Conservation (phyloP, 139 green algal species). For the Yamagishiella unicocca region DNA sequence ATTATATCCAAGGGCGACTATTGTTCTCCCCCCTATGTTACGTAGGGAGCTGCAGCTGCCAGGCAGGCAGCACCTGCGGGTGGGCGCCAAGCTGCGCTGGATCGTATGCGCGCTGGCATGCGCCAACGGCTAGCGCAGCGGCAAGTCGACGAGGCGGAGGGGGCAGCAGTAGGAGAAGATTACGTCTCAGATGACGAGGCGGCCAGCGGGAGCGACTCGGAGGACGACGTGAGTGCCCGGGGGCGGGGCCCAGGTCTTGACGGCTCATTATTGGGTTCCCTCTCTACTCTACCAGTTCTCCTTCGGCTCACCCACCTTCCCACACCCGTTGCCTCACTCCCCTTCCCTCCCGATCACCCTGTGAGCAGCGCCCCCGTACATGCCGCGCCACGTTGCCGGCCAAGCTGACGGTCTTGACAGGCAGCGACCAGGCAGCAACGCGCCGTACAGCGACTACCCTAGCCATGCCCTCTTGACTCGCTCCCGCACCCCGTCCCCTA, state of each 20-base stretch:
- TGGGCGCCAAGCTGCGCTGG: conserved; percentile 5
- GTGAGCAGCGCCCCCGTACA: no score
- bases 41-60: not conserved
- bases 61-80: conserved; percentile 1
- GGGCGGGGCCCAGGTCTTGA: not conserved
- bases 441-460: no score
- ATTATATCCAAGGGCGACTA: not conserved
- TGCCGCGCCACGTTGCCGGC: no score
- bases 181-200: not conserved
- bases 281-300: not conserved
- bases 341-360: no score
- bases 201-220: not conserved
- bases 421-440: no score
- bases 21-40: not conserved
- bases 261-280: not conserved
- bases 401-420: no score
- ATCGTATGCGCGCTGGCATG: conserved; percentile 36
- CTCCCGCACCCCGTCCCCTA: no score
- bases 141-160: not conserved
- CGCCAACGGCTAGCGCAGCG: conserved; percentile 20
- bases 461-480: no score
- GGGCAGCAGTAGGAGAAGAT: not conserved
- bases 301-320: not conserved
- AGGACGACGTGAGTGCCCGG: conserved; percentile 21
- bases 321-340: no score